Percentiles rank a stretch among this genome's conserved stretches.
phyloP scores from a whole-genome alignment of 805 yeast genomes.

The Kazachstania taianensis region DNA sequence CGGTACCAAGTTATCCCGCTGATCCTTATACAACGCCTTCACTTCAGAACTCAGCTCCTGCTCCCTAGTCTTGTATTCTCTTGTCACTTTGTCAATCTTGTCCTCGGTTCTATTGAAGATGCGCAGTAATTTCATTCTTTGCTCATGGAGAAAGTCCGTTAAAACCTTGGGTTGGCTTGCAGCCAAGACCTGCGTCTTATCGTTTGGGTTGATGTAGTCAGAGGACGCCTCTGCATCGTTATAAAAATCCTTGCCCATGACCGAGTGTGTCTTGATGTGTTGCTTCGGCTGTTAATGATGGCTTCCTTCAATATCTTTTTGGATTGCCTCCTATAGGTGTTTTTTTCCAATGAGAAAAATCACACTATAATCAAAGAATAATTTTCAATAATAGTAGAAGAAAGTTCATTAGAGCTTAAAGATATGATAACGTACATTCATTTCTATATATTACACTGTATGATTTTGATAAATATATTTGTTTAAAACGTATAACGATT shows the following conservation, averaged over 20 bases:
- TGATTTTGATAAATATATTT: no score
- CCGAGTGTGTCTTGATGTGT: background rate
- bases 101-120: constrained; percentile 3
- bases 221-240: constrained; percentile 5
- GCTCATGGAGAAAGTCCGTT: constrained; percentile 8
- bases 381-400: no score
- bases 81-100: constrained; percentile 34
- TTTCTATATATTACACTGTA: no score
- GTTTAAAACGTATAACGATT: no score
- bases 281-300: no score
- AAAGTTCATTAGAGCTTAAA: no score
- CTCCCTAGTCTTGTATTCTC: constrained; percentile 39
- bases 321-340: background rate
- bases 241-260: constrained; percentile 7
- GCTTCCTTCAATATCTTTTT: no score
- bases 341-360: no score
- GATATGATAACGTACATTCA: no score
- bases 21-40: constrained; percentile 41
- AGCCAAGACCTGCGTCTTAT: constrained; percentile 3
- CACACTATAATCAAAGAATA: no score
- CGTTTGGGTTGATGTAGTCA: background rate
- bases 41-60: constrained; percentile 42
- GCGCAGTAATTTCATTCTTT: constrained; percentile 12
- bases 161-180: constrained; percentile 14
- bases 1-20: constrained; percentile 46